Evolutionary conservation across 306 rosid species (phyloP).

Genomic region (Citrullus mucosospermus): DNA sequence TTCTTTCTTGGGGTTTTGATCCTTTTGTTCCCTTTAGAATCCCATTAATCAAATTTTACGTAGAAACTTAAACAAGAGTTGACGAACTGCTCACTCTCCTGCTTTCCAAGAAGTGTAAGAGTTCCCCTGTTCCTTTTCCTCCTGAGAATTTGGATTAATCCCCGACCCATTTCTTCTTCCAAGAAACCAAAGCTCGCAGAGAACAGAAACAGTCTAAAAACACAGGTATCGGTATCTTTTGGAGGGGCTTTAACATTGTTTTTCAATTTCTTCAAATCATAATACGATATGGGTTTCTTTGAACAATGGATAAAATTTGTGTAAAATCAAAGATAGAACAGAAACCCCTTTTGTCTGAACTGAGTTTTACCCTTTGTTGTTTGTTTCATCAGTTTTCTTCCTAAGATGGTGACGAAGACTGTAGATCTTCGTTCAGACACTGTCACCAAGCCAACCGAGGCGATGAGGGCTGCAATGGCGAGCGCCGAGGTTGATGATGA

Average conservation of each 20-base stretch:
- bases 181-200: background rate
- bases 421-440: constrained; percentile 94
- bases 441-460: constrained; percentile 72
- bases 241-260: background rate
- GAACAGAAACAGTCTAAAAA: background rate
- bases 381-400: background rate
- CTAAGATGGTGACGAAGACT: constrained; percentile 45
- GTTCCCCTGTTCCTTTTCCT: no score
- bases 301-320: background rate
- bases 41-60: background rate
- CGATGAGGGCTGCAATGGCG: constrained; percentile 89
- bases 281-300: background rate
- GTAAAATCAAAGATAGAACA: background rate
- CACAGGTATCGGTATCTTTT: background rate
- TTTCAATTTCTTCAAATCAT: background rate
- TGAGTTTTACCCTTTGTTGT: background rate
- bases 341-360: background rate
- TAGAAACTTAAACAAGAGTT: background rate
- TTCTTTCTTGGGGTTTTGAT: background rate
- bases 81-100: background rate
- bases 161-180: background rate
- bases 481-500: constrained; percentile 52
- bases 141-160: background rate
- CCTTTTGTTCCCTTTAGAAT: background rate
- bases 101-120: background rate